Conservation (phyloP, 805 yeast species). For the Candida ipomoeae region DNA sequence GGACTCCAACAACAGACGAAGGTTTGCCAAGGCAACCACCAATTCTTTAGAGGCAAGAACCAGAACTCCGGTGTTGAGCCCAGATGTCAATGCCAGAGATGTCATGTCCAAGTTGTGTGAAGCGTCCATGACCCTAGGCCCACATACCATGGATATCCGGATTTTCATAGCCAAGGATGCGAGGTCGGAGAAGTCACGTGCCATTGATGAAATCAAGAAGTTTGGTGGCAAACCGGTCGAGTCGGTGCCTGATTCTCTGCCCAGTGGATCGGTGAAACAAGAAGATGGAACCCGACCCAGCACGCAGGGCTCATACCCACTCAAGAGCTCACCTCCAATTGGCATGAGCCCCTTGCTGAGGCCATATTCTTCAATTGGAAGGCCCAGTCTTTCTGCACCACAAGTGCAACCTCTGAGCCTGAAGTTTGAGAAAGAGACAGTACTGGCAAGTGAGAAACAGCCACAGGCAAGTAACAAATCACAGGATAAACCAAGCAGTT, state of each 20-base stretch:
- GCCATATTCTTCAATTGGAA: neutral
- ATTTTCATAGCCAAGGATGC: slow-evolving; percentile 85
- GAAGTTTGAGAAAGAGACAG: neutral
- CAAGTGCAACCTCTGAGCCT: neutral
- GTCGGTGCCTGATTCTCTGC: neutral
- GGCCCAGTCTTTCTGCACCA: neutral
- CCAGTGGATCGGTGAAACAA: neutral
- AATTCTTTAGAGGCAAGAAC: slow-evolving; percentile 17
- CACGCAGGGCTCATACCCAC: neutral
- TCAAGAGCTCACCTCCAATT: neutral
- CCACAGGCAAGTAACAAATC: neutral
- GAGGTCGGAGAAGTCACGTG: slow-evolving; percentile 48
- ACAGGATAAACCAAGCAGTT: neutral
- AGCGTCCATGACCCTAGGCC: slow-evolving; percentile 68
- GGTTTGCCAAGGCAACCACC: slow-evolving; percentile 19
- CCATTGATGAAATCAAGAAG: slow-evolving; percentile 20
- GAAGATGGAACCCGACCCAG: neutral
- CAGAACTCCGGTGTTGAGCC: slow-evolving; percentile 34
- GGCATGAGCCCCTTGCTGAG: neutral
- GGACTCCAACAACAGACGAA: slow-evolving; percentile 14
- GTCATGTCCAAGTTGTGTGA: slow-evolving; percentile 87
- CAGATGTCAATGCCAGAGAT: slow-evolving; percentile 61
- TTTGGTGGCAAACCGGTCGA: slow-evolving; percentile 6
- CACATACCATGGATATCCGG: slow-evolving; percentile 74
- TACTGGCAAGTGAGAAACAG: neutral